These are phyloP conservation scores for Pseudomassariella vexata DNA, from an alignment of 2,329 filamentous ascomycete species.

Conservation along the genomic window DNA sequence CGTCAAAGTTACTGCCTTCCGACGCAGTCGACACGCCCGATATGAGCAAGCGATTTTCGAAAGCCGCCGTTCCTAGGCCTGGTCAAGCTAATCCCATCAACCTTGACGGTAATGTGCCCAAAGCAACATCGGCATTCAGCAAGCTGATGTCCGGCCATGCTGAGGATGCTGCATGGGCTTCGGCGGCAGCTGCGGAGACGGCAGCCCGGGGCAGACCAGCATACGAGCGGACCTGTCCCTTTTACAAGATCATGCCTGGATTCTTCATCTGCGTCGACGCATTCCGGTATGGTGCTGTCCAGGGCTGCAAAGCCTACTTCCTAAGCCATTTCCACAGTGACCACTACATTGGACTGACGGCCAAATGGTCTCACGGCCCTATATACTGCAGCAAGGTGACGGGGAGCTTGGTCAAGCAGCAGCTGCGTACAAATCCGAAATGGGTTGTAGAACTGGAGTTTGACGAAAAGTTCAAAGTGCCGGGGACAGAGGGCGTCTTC, in stretches of 20 bases:
- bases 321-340: constrained; percentile 97
- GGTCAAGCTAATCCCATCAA: constrained; percentile 77
- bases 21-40: constrained; percentile 30
- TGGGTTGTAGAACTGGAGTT: constrained; percentile 85
- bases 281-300: constrained; percentile 88
- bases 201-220: constrained; percentile 78
- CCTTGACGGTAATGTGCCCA: constrained; percentile 31
- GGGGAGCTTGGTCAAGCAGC: constrained; percentile 79
- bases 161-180: constrained; percentile 85
- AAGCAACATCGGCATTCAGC: constrained; percentile 70
- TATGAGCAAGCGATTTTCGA: constrained; percentile 55
- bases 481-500: constrained; percentile 72
- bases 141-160: constrained; percentile 90
- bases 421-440: constrained; percentile 78
- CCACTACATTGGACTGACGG: constrained; percentile 87
- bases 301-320: constrained; percentile 92
- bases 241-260: constrained; percentile 96
- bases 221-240: constrained; percentile 87
- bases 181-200: constrained; percentile 73
- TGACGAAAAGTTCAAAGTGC: constrained; percentile 72
- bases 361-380: constrained; percentile 84
- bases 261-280: constrained; percentile 93
- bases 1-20: constrained; percentile 17
- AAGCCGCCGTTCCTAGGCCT: constrained; percentile 66
- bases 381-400: constrained; percentile 96